Evolutionary conservation across 1,284 basidiomycete species (phyloP).

Genomic region (Phellopilus nigrolimitatus): DNA sequence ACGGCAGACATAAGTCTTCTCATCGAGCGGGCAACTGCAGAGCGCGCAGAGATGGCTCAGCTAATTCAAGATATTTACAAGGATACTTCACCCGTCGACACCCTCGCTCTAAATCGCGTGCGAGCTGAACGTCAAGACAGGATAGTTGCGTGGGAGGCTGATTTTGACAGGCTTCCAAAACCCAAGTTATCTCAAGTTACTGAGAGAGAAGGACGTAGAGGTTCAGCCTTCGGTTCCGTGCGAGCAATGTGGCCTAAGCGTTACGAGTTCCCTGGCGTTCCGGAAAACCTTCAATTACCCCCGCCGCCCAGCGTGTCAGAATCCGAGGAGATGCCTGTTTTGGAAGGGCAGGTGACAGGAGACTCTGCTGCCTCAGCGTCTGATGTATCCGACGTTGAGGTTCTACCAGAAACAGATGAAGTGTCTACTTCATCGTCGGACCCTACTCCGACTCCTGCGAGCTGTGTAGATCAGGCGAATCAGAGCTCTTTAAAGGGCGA

Average conservation of each 20-base stretch:
- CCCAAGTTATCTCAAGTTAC: conserved; percentile 41
- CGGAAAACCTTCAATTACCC: conserved; percentile 50
- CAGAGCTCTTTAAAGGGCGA: conserved; percentile 39
- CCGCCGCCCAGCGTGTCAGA: conserved; percentile 72
- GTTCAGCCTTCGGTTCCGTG: conserved; percentile 63
- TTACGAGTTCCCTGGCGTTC: conserved; percentile 46
- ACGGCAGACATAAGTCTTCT: conserved; percentile 60
- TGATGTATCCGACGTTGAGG: conserved; percentile 47
- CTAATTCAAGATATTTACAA: conserved; percentile 80
- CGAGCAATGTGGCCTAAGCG: conserved; percentile 65
- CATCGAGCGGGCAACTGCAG: conserved; percentile 67
- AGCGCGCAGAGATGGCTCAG: conserved; percentile 70
- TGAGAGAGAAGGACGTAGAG: conserved; percentile 47
- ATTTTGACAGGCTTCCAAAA: conserved; percentile 75
- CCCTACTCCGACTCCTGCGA: conserved; percentile 9
- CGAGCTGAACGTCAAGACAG: conserved; percentile 87
- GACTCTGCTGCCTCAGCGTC: conserved; percentile 57
- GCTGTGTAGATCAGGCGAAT: conserved; percentile 18
- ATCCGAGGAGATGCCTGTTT: conserved; percentile 56
- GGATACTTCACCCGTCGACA: conserved; percentile 78
- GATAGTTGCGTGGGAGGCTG: conserved; percentile 94
- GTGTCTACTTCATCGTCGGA: too few relatives aligned
- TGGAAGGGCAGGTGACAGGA: conserved; percentile 42
- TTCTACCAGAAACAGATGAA: conserved; percentile 20
- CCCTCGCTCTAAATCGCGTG: conserved; percentile 84